Base-by-base conservation (phyloP, 495 filamentous ascomycete species). In the Hypoxylon fragiforme region DNA sequence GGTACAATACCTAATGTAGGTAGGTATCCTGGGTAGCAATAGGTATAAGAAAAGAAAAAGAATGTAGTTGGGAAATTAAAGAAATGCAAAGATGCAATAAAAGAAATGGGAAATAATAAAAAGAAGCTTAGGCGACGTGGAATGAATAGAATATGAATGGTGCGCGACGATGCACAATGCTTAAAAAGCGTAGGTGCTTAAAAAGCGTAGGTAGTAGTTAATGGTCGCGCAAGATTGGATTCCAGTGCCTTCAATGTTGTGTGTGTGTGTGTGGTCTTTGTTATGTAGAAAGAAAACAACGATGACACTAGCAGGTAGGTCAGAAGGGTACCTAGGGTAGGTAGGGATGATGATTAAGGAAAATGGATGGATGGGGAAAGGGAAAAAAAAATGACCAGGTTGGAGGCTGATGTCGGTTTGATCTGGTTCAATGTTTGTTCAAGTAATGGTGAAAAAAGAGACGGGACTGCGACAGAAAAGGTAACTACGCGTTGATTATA, bases 251-350 rank as follows among this genome's bases (percentile, higher is more conserved):
- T n/a, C 18, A 36, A 9, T 36, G 15, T 35, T 19, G 32, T 38
- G 35, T 31, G 39, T 16, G 35, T 46, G 1, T 21, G 18, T 41
- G 5, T 37, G 22, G 16, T 41, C 11, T 37, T 19, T 11, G 46
- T 7, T 7, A 15, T 53, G 44, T 40, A 35, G 44, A 50, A 26
- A 41, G 43, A 49, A 59, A 53, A 50, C 32, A 54, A 54, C 43
- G 43, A 43, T 9, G 14, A 28, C 4, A 28, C 24, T 9, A 28
- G 4, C 24, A 9, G 24, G 24, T 28, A 9, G 24, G 24, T 28
- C 4, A 9, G 4, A 28, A 31, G 18, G 34, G n/a, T n/a, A n/a
- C n/a, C n/a, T n/a, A n/a, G n/a, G n/a, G n/a, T n/a, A n/a, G n/a
- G n/a, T n/a, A n/a, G n/a, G n/a, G n/a, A n/a, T n/a, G n/a, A n/a